A percentile compares a stretch with the other conserved stretches of the same genome.
phyloP scores from a whole-genome alignment of 495 filamentous ascomycete genomes.

The Lasiosphaeria hispida region DNA sequence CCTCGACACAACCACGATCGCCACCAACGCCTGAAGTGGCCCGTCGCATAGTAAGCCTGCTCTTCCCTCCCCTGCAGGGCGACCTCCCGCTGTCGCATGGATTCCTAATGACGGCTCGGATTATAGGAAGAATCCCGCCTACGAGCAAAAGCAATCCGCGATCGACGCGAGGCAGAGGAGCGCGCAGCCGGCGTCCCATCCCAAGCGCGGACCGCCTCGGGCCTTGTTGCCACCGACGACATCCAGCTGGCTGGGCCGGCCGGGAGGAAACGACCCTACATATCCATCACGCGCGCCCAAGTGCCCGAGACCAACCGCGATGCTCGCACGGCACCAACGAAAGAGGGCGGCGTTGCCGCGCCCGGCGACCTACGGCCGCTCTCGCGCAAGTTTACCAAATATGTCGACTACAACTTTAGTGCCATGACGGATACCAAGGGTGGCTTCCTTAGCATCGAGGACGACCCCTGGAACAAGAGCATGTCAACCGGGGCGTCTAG shows the following conservation, averaged over 20 bases:
- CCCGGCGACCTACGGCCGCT: conserved; percentile 52
- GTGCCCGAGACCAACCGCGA: conserved; percentile 66
- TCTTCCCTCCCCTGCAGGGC: background rate
- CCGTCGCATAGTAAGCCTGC: conserved; percentile 59
- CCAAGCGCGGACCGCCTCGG: conserved; percentile 35
- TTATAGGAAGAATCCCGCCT: conserved; percentile 83
- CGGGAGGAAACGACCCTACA: conserved; percentile 51
- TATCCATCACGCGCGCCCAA: conserved; percentile 58
- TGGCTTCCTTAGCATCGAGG: conserved; percentile 80
- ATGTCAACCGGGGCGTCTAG: conserved; percentile 49
- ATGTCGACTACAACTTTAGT: conserved; percentile 94
- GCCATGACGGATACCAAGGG: conserved; percentile 98
- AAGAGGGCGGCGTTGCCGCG: conserved; percentile 51
- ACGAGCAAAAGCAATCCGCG: conserved; percentile 83
- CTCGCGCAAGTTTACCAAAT: conserved; percentile 73
- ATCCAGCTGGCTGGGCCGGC: conserved; percentile 37
- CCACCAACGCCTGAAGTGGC: conserved; percentile 74
- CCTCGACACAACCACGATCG: conserved; percentile 42
- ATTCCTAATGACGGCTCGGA: background rate
- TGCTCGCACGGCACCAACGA: conserved; percentile 40
- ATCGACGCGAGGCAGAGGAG: conserved; percentile 60
- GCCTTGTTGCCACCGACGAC: conserved; percentile 39
- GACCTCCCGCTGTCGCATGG: background rate
- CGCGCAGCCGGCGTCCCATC: conserved; percentile 30
- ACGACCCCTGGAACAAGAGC: conserved; percentile 85